Evolutionary conservation across 495 filamentous ascomycete genomes (phyloP).

Genomic region (Penicillium herquei): DNA sequence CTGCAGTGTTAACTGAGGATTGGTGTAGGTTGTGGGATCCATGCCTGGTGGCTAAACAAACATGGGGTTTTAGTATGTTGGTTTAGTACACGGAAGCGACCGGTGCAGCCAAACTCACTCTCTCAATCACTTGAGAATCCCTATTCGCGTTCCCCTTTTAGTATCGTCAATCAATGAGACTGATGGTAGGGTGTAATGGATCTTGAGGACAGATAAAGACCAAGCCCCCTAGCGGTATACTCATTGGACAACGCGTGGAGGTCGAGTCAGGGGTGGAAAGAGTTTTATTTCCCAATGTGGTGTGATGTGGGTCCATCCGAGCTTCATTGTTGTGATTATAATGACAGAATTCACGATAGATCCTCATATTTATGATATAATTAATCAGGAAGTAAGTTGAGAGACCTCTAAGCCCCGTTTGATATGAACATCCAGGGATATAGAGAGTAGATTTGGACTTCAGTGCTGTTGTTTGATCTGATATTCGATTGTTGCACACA

Average conservation of each 20-base stretch:
- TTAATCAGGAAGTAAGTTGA: too few relatives aligned
- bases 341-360: too few relatives aligned
- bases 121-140: background rate
- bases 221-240: conserved; percentile 4
- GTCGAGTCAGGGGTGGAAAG: conserved; percentile 15
- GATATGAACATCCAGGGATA: too few relatives aligned
- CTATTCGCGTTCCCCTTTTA: too few relatives aligned
- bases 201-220: conserved; percentile 2
- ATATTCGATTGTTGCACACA: too few relatives aligned
- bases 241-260: conserved; percentile 9
- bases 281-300: conserved; percentile 10
- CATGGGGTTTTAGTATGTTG: background rate
- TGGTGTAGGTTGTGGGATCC: conserved; percentile 40
- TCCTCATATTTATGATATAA: too few relatives aligned
- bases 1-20: conserved; percentile 48
- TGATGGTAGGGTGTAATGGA: too few relatives aligned
- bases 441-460: too few relatives aligned
- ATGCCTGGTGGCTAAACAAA: conserved; percentile 15
- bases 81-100: background rate
- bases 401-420: too few relatives aligned
- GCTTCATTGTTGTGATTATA: too few relatives aligned
- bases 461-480: too few relatives aligned
- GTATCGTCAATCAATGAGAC: too few relatives aligned
- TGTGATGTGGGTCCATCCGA: background rate
- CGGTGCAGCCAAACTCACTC: background rate